phyloP scores from a whole-genome alignment of 805 yeast genomes.

The Spathaspora girioi region DNA sequence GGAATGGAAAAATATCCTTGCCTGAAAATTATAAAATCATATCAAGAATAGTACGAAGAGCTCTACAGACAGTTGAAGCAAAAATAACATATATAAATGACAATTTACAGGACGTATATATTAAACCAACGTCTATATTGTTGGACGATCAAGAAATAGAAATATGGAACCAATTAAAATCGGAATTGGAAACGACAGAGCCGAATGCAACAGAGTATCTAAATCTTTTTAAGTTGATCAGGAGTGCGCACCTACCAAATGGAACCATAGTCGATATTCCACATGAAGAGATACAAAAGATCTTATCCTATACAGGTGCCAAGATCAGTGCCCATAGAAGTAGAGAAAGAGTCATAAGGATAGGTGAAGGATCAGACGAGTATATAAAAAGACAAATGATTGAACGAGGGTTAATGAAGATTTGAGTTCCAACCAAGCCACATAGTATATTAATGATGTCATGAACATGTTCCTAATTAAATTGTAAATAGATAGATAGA shows the following conservation, averaged over 20 bases:
- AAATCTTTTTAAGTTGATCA: not conserved
- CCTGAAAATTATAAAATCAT: constrained; percentile 17
- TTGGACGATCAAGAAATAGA: constrained; percentile 5
- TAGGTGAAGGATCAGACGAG: constrained; percentile 9
- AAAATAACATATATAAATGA: constrained; percentile 9
- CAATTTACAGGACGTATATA: not conserved
- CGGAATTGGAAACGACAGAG: not conserved
- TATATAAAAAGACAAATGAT: constrained; percentile 12
- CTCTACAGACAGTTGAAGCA: constrained; percentile 12
- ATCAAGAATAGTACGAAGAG: constrained; percentile 9
- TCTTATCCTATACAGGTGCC: not conserved
- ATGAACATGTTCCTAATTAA: not conserved
- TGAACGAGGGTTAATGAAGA: constrained; percentile 12
- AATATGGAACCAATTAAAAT: constrained; percentile 1
- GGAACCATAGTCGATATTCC: not conserved
- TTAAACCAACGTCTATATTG: constrained; percentile 4
- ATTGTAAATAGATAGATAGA: not conserved
- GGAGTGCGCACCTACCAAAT: not conserved
- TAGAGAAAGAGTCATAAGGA: constrained; percentile 8
- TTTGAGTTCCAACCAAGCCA: not conserved
- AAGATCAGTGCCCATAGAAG: constrained; percentile 6
- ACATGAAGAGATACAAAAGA: not conserved
- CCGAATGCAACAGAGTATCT: not conserved
- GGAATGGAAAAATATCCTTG: constrained; percentile 1
- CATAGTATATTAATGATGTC: not conserved